Evolutionary conservation across 106 monocot species (phyloP).

Genomic region (Apostasia ramifera): DNA sequence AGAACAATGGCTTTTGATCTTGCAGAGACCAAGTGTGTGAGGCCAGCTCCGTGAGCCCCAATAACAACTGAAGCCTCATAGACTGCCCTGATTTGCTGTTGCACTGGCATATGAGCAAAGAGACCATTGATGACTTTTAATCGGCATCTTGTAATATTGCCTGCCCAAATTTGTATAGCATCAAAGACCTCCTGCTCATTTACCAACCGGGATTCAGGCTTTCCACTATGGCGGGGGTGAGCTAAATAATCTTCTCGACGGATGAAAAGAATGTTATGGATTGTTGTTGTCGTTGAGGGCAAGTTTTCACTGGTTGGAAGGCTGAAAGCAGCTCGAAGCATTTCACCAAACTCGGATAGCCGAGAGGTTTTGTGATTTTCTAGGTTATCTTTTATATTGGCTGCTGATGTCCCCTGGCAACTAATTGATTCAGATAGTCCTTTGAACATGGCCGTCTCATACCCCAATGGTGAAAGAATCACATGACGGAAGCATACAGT

Average conservation of each 20-base stretch:
- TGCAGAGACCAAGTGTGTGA: slow-evolving; percentile 78
- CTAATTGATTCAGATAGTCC: slow-evolving; percentile 59
- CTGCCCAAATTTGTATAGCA: slow-evolving; percentile 56
- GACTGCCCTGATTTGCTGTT: slow-evolving; percentile 64
- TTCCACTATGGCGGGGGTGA: slow-evolving; percentile 83
- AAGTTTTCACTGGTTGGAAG: slow-evolving; percentile 22
- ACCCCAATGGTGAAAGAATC: slow-evolving; percentile 82
- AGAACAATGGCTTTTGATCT: slow-evolving; percentile 50
- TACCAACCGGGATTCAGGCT: slow-evolving; percentile 64
- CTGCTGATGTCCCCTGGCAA: slow-evolving; percentile 56
- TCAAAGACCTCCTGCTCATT: slow-evolving; percentile 84
- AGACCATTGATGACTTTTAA: slow-evolving; percentile 74
- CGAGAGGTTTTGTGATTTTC: slow-evolving; percentile 60
- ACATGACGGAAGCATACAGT: slow-evolving; percentile 84
- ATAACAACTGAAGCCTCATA: slow-evolving; percentile 80
- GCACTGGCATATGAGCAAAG: slow-evolving; percentile 89
- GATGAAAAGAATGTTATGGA: slow-evolving; percentile 75
- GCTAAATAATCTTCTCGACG: slow-evolving; percentile 94
- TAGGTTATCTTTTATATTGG: slow-evolving; percentile 28
- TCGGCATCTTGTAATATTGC: slow-evolving; percentile 46
- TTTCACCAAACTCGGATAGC: slow-evolving; percentile 85
- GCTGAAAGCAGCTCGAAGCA: slow-evolving; percentile 62
- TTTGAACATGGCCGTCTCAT: slow-evolving; percentile 93
- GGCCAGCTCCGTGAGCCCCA: slow-evolving; percentile 94
- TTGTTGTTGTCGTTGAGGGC: slow-evolving; percentile 17